These are phyloP conservation scores for Neophaeococcomyces mojaviensis DNA, from an alignment of 2,329 filamentous ascomycete genomes.

Conservation along the genomic window DNA sequence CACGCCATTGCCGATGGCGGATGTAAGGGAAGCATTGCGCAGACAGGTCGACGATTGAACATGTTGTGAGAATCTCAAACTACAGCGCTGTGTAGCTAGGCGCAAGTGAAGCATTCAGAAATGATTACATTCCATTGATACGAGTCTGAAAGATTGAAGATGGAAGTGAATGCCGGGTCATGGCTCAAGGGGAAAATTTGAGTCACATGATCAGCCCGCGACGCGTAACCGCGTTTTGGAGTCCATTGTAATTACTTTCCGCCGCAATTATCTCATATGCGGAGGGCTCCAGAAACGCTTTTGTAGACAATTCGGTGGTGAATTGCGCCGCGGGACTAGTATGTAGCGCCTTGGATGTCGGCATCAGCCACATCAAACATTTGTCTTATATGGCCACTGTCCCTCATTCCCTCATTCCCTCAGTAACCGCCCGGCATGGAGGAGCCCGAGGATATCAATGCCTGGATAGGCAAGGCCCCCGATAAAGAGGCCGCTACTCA, in stretches of 20 bases:
- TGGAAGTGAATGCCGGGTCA: not conserved
- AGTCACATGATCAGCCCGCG: too few relatives aligned
- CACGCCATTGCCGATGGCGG: constrained; percentile 62
- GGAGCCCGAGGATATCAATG: constrained; percentile 13
- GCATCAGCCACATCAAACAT: too few relatives aligned
- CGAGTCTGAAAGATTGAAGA: not conserved
- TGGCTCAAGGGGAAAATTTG: too few relatives aligned
- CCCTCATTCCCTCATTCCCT: too few relatives aligned
- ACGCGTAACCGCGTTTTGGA: too few relatives aligned
- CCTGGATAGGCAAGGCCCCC: constrained; percentile 18
- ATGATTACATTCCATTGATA: not conserved
- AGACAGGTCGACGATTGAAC: not conserved
- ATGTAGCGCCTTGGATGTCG: too few relatives aligned
- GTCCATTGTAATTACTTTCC: too few relatives aligned
- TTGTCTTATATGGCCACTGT: too few relatives aligned
- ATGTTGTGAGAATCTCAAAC: not conserved
- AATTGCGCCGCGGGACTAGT: too few relatives aligned
- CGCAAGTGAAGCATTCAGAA: constrained; percentile 9
- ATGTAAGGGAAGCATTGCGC: constrained; percentile 52
- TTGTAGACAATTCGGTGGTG: too few relatives aligned
- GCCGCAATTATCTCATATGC: too few relatives aligned
- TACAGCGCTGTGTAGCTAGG: not conserved
- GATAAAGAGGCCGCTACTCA: constrained; percentile 5
- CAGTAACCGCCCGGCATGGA: constrained; percentile 4
- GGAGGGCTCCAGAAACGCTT: too few relatives aligned